Evolutionary conservation across 331 rosid species (phyloP), one percentile per base, ranked within the genome.

Genomic region (Saraca asoca): DNA sequence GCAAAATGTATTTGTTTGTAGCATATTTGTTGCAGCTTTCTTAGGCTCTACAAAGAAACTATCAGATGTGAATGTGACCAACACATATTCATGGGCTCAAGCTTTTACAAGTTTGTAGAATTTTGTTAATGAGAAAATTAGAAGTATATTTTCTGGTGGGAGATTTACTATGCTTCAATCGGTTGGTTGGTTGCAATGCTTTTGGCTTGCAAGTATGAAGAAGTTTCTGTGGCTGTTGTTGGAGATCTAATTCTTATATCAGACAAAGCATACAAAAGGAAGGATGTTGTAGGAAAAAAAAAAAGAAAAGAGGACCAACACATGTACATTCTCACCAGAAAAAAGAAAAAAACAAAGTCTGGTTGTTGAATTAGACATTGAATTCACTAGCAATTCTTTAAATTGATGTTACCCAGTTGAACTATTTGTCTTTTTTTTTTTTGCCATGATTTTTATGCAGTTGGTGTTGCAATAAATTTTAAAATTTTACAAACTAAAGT

Each of bases 141-240:
- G 80, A 43, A 74, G 19, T 56, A 54, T 67, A 62, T 75, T 71
- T 58, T 69, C 87, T 8, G 55, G 44, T 20, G 87, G 83, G 29
- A 83, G 69, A 33, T 72, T 77, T 35, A 72, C 85, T 12, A 79
- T 75, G 6, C 99, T 94, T 77, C 99, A 94, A 69, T 69, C 90
- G 82, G 97, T 94, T 66, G 99, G 99, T 9, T 94, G 76, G 99
- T 94, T 70, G 93, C 97, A 29, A 86, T 94, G 99, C 97, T 94
- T 49, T 78, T 94, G 75, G 97, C 99, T n/a, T 94, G 99, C 87
- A 94, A 94, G 55, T 94, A 94, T 62, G 99, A 94, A 69, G 99
- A 94, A 60, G 99, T 90, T 73, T 88, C 97, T 6, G 95, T 88
- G 12, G 96, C 99, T 37, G 77, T 90, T 14, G 95, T 94, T 0